Base-by-base conservation (phyloP, 148 eudicot genomes). In the Fallopia convolvulus region DNA sequence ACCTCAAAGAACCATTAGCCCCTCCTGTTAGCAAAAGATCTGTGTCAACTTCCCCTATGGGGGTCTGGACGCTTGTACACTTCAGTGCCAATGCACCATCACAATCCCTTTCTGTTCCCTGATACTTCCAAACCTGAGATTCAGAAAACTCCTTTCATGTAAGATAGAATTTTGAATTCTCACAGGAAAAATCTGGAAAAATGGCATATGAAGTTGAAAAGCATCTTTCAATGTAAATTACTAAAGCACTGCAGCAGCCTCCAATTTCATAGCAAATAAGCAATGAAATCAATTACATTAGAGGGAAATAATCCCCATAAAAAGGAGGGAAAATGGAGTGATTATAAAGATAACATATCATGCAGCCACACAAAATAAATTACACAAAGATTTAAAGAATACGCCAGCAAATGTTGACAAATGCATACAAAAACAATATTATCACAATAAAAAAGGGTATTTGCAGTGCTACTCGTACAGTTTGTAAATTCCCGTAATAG, bases 41-140 rank as follows among this genome's bases (percentile, higher is more conserved):
- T 70, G 86, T 77, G 76, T 80, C 77, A 70, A 30, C 44, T 33
- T 78, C 75, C n/a, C 98, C 98, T 49, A 77, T 74, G 42, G 87
- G 86, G 70, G 80, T 85, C 76, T 83, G 80, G 30, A 87, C 77
- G 77, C 84, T 76, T 74, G 83, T 83, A 79, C 77, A 81, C 33
- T 74, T 73, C 46, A 83, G 82, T 55, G 83, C 84, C 84, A 93
- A 52, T 44, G 91, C 90, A 79, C 82, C 76, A 82, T 83, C 86
- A 56, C 81, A 85, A 77, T 77, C 78, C 75, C 80, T 79, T 77
- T 84, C 81, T 32, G 92, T 84, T 63, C 74, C 85, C 32, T 79
- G 80, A 80, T 89, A 93, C 77, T 86, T 88, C 91, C 94, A 93
- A 76, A 90, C 82, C 98, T 93, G 76, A 78, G 79, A 72, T 68